phyloP scores from a whole-genome alignment of 148 eudicot genomes.

The Amaranthus cruentus region DNA sequence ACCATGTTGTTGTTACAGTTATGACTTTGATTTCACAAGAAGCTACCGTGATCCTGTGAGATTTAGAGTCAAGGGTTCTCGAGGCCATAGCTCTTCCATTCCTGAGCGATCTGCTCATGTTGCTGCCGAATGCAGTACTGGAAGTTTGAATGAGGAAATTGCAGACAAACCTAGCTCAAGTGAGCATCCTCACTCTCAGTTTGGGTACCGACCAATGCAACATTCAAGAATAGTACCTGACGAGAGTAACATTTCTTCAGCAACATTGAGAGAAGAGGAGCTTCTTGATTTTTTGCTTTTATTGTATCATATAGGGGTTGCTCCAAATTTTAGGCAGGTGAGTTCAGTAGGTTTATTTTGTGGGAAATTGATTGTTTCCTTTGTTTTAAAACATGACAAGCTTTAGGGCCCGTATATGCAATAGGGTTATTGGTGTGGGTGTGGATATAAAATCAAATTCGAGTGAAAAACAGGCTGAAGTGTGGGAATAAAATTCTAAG shows the following conservation, averaged over 20 bases:
- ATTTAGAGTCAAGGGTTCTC: conserved; percentile 57
- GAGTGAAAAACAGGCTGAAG: too few species aligned
- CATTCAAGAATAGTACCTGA: conserved; percentile 49
- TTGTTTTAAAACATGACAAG: not conserved
- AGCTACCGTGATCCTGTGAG: conserved; percentile 50
- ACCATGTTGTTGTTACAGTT: conserved; percentile 87
- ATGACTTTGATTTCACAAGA: conserved; percentile 56
- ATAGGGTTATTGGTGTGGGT: not conserved
- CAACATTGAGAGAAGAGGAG: conserved; percentile 80
- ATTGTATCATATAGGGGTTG: conserved; percentile 82
- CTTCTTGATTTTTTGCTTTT: conserved; percentile 86
- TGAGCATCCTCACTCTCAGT: conserved; percentile 70
- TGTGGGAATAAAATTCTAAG: too few species aligned
- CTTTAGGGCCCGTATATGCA: not conserved
- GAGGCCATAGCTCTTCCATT: conserved; percentile 60
- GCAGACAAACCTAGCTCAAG: conserved; percentile 87
- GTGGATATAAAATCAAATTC: not conserved
- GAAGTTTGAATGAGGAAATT: conserved; percentile 83
- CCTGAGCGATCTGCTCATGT: conserved; percentile 80
- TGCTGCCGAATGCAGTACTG: conserved; percentile 68
- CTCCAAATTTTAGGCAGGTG: conserved; percentile 93
- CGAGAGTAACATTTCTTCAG: conserved; percentile 56
- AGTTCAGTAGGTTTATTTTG: not conserved
- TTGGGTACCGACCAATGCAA: conserved; percentile 64
- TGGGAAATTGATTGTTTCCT: not conserved